Evolutionary conservation across 176 grass and related monocot genomes (phyloP), one percentile per base, ranked within the genome.

Genomic region (Pontederia paniculata): DNA sequence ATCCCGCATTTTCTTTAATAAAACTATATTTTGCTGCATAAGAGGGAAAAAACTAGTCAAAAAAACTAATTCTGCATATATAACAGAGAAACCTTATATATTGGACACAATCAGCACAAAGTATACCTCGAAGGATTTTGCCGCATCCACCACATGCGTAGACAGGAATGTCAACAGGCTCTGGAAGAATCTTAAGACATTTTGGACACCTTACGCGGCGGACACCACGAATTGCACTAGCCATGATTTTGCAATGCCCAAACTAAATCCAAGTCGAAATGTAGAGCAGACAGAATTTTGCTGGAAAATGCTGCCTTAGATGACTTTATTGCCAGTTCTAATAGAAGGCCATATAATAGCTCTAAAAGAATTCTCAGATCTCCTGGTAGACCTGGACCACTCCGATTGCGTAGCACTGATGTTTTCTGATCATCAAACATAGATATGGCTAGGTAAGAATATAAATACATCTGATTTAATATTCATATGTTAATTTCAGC

Each of bases 141-240:
- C 44, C 18, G 42, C 93, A 98, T 69, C 69, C 80, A 3, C 93
- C 86, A 10, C 93, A 98, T 31, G 13, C 51, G 71, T 98, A 98
- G 42, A 91, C 72, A 0, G 77, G 50, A 72, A 73, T 72, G 55
- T 77, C 64, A 8, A 74, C 45, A 43, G 72, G 65, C 67, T 98
- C 93, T 3, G 86, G 71, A 3, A 98, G 93, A 78, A 91, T 0
- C 18, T 79, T 77, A 0, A 23, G 10, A 65, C 93, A 98, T 42
- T 77, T 98, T 17, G 86, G 93, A 69, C 93, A 98, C 81, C 66
- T 88, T 51, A 98, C 93, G 48, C 82, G 59, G 48, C 80, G 86
- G 37, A 80, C 42, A 63, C 44, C 57, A 16, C 68, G 48, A 48
- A 57, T 41, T 55, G 74, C 14, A 47, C n/a, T 75, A 9, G 78